Conservation (phyloP, 768 basidiomycete species). For the Suillus bovinus region DNA sequence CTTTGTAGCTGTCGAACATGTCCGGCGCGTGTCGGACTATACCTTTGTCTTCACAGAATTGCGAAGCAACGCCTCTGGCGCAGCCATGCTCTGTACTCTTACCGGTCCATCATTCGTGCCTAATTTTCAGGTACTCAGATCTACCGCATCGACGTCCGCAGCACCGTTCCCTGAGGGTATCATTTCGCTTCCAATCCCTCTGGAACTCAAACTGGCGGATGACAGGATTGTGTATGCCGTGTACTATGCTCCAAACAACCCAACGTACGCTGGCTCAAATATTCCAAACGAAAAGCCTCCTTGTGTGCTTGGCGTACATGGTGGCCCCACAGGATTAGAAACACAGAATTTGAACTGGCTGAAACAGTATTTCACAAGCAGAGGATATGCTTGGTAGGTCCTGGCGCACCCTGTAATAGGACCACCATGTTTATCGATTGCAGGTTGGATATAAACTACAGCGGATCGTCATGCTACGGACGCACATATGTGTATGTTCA, state of each 20-base stretch:
- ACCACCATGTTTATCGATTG: background rate
- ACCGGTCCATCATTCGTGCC: slow-evolving; percentile 23
- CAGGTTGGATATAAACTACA: slow-evolving; percentile 70
- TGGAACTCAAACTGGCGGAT: slow-evolving; percentile 38
- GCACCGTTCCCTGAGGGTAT: slow-evolving; percentile 8
- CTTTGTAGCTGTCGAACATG: slow-evolving; percentile 28
- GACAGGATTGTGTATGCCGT: slow-evolving; percentile 55
- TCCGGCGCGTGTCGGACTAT: slow-evolving; percentile 25
- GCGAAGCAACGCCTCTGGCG: slow-evolving; percentile 32
- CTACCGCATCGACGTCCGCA: slow-evolving; percentile 20
- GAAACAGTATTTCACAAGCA: slow-evolving; percentile 67
- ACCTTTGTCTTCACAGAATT: slow-evolving; percentile 36
- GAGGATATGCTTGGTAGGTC: slow-evolving; percentile 65
- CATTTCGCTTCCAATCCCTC: slow-evolving; percentile 50
- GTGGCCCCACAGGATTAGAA: slow-evolving; percentile 62
- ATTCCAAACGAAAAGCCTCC: slow-evolving; percentile 59
- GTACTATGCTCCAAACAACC: slow-evolving; percentile 69
- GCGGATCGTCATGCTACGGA: slow-evolving; percentile 76
- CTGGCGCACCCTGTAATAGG: too few species aligned
- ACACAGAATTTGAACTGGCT: slow-evolving; percentile 50
- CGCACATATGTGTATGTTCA: slow-evolving; percentile 53
- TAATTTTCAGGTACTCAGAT: slow-evolving; percentile 24
- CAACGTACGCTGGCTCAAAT: slow-evolving; percentile 50
- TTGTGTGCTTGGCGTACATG: slow-evolving; percentile 63
- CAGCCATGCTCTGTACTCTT: slow-evolving; percentile 32